Base-by-base conservation (phyloP, 768 basidiomycete species). In the Russula emetica region DNA sequence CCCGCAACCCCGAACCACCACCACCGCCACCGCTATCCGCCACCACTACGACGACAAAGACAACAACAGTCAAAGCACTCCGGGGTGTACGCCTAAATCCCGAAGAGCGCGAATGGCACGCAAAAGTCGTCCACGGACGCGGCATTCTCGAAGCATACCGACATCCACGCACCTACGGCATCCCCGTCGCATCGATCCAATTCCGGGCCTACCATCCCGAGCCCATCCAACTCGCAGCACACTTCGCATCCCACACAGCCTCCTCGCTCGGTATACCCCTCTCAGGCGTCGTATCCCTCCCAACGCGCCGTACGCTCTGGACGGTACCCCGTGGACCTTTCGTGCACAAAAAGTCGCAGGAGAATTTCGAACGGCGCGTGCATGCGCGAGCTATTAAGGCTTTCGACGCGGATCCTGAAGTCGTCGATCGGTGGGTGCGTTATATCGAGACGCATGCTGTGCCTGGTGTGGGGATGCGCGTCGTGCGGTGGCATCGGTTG, bases 311-410 rank as follows among this genome's bases (percentile, higher is more conserved):
- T 51, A 79, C 82, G 5, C 77, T 97, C 11, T 92, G 91, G 86
- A 97, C 96, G 0, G 94, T 97, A 20, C 80, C 82, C 10, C 83
- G 87, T 40, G 83, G 85, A 4, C 95, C 96, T 11, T 98, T 98
- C 72, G 86, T 84, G 6, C 88, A 95, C 74, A 98, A 98, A 72
- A 97, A 96, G 76, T 78, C 83, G 20, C 94, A 98, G 75, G 94
- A 98, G 78, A 98, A 98, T 76, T 98, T 96, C 73, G 88, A 94
- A 73, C 79, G 92, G 30, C 83, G 79, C 70, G 86, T 87, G 58
- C 90, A 95, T 72, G 91, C 90, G 71, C 83, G 95, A 13, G 82
- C 83, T 44, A 85, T 98, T 76, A 95, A 94, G 75, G 90, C 94
- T 0, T 98, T 84, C 81, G 96, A 98, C 74, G 85, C 94, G 20